A percentile compares a stretch with the other conserved stretches of the same genome.
These are phyloP conservation scores for Pistacia vera DNA, from an alignment of 345 rosid genomes.

Conservation along the genomic window DNA sequence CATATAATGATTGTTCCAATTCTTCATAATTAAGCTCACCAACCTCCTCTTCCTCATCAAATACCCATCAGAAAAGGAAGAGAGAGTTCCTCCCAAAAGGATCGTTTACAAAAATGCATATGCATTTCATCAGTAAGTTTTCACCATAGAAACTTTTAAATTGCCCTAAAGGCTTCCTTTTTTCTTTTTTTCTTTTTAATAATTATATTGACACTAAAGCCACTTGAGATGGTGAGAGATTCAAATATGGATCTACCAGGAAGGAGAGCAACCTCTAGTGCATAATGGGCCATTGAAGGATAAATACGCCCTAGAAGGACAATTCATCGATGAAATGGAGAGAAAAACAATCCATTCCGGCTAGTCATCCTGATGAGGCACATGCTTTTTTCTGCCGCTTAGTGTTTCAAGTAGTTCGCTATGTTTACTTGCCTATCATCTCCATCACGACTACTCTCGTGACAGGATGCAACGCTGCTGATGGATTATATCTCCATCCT, in stretches of 20 bases:
- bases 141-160: too few relatives aligned
- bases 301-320: constrained; percentile 55
- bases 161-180: neutral
- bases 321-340: constrained; percentile 51
- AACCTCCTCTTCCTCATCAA: too few relatives aligned
- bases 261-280: constrained; percentile 46
- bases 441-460: too few relatives aligned
- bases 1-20: too few relatives aligned
- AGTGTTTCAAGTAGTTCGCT: constrained; percentile 31
- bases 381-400: constrained; percentile 47
- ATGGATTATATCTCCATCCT: too few relatives aligned
- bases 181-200: neutral
- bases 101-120: constrained; percentile 16
- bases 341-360: constrained; percentile 35
- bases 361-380: constrained; percentile 43
- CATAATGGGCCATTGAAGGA: constrained; percentile 45
- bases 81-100: constrained; percentile 13
- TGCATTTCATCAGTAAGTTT: constrained; percentile 22
- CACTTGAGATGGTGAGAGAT: constrained; percentile 53
- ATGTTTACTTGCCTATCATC: constrained; percentile 35
- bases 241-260: constrained; percentile 57
- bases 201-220: constrained; percentile 2
- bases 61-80: constrained; percentile 9
- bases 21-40: too few relatives aligned
- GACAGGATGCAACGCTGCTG: too few relatives aligned